Conservation (phyloP, 2,329 filamentous ascomycete genomes). For the Thermochaetoides dissita region DNA sequence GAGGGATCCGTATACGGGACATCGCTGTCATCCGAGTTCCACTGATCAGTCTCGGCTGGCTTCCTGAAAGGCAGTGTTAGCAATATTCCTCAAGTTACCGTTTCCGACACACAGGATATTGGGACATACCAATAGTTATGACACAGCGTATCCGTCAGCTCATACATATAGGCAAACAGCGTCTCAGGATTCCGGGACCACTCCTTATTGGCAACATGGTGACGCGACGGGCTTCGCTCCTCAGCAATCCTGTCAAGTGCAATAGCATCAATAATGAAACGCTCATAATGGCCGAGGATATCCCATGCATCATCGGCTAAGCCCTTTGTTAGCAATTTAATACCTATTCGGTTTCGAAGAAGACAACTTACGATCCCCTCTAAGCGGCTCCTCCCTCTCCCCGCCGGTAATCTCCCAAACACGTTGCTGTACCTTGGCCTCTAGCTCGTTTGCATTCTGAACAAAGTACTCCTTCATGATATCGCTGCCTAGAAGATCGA, state of each 20-base stretch:
- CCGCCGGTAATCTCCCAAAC: too few relatives aligned
- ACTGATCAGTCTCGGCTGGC: neutral
- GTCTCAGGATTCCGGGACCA: neutral
- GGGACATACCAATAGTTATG: slow-evolving; percentile 3
- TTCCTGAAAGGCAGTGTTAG: slow-evolving; percentile 1
- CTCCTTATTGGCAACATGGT: neutral
- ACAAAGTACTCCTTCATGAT: slow-evolving; percentile 1
- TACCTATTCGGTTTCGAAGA: too few relatives aligned
- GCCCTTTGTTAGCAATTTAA: too few relatives aligned
- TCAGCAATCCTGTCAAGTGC: neutral
- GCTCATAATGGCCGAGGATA: neutral
- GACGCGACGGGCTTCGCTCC: too few relatives aligned
- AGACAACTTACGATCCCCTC: too few relatives aligned
- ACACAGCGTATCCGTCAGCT: slow-evolving; percentile 4
- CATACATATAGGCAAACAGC: slow-evolving; percentile 5
- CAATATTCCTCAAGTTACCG: too few relatives aligned
- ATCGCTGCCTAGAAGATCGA: neutral
- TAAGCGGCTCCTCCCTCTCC: too few relatives aligned
- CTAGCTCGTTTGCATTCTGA: neutral
- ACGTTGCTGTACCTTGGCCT: too few relatives aligned
- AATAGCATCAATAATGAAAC: slow-evolving; percentile 1
- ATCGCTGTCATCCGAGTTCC: slow-evolving; percentile 5
- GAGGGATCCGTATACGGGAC: slow-evolving; percentile 1
- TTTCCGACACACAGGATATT: neutral
- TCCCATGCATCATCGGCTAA: neutral